A percentile compares a stretch with the other conserved stretches of the same genome.
phyloP scores from a whole-genome alignment of 345 rosid genomes.

The Mallotus nudiflorus region DNA sequence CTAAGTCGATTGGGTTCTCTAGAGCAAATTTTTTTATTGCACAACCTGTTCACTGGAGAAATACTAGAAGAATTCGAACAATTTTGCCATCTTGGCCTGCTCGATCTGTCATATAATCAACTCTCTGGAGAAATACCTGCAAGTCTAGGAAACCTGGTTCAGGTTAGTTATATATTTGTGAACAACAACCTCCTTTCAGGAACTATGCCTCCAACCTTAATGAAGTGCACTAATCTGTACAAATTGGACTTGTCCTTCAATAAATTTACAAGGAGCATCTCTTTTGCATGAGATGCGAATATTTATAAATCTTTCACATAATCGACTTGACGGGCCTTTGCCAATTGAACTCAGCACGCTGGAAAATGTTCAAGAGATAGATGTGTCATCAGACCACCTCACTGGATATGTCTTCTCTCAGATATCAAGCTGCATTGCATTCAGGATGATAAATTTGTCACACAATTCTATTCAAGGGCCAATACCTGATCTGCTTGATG shows the following conservation, averaged over 20 bases:
- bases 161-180: constrained; percentile 35
- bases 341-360: constrained; percentile 57
- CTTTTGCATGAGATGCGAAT: constrained; percentile 38
- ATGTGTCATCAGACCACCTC: no score
- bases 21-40: constrained; percentile 45
- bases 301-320: constrained; percentile 48
- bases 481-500: constrained; percentile 47
- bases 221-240: constrained; percentile 36
- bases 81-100: constrained; percentile 33
- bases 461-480: constrained; percentile 44
- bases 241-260: constrained; percentile 50
- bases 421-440: constrained; percentile 46
- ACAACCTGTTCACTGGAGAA: constrained; percentile 37
- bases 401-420: constrained; percentile 41
- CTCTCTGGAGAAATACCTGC: constrained; percentile 47
- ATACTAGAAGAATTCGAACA: constrained; percentile 45
- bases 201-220: constrained; percentile 41
- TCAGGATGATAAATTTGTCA: constrained; percentile 40
- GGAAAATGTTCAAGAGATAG: no score
- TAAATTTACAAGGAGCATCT: constrained; percentile 45
- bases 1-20: constrained; percentile 30
- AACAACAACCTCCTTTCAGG: constrained; percentile 55
- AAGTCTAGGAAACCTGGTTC: constrained; percentile 37
- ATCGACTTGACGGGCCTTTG: constrained; percentile 47
- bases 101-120: constrained; percentile 49